Conservation (phyloP, 1,284 basidiomycete genomes). For the Ceratorhiza oryzae-sativae region DNA sequence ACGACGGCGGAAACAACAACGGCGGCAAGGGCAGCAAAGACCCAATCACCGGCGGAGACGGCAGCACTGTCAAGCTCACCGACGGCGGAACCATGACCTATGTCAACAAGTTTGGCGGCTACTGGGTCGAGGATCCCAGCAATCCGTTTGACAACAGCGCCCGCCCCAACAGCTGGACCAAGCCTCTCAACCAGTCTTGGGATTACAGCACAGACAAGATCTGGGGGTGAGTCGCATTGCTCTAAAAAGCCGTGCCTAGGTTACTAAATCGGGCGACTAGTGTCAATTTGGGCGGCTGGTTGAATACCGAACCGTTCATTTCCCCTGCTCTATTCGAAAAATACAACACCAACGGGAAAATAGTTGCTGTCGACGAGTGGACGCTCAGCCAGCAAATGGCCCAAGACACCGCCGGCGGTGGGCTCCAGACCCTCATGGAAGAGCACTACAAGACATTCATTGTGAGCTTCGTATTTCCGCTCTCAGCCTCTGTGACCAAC, state of each 20-base stretch:
- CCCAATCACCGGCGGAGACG: slow-evolving; percentile 50
- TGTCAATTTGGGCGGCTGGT: slow-evolving; percentile 62
- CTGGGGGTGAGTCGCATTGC: slow-evolving; percentile 60
- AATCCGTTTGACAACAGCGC: slow-evolving; percentile 78
- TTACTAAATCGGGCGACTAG: slow-evolving; percentile 16
- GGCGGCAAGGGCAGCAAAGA: slow-evolving; percentile 28
- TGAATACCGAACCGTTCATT: slow-evolving; percentile 63
- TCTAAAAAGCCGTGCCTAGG: background rate
- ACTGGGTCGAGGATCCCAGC: slow-evolving; percentile 62
- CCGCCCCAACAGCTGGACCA: slow-evolving; percentile 74
- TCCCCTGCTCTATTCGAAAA: slow-evolving; percentile 57
- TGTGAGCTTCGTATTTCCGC: slow-evolving; percentile 45
- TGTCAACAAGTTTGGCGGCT: slow-evolving; percentile 55
- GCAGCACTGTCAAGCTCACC: slow-evolving; percentile 52
- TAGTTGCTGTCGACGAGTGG: slow-evolving; percentile 57
- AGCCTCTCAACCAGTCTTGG: slow-evolving; percentile 75
- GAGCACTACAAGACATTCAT: slow-evolving; percentile 61
- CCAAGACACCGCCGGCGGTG: slow-evolving; percentile 47
- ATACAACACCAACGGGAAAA: slow-evolving; percentile 42
- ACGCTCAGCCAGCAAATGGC: slow-evolving; percentile 55
- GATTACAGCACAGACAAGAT: slow-evolving; percentile 70
- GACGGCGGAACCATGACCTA: slow-evolving; percentile 56
- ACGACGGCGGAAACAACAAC: slow-evolving; percentile 40
- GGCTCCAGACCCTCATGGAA: slow-evolving; percentile 50
- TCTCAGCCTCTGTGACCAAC: background rate